phyloP scores from a whole-genome alignment of 1,139 yeast genomes.

The Blastobotrys aristatus region DNA sequence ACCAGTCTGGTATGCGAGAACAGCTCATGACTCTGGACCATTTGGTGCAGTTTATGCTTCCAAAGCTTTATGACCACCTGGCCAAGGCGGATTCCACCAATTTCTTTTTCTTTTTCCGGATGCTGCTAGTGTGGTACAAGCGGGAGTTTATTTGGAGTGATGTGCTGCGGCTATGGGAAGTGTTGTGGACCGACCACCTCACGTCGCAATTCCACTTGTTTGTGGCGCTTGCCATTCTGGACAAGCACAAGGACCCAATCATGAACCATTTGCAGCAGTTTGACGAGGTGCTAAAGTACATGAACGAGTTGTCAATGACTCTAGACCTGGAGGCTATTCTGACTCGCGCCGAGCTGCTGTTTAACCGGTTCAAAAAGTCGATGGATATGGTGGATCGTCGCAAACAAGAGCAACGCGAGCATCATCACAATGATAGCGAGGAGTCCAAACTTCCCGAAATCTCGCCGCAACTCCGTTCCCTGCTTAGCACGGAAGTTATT shows the following conservation, averaged over 20 bases:
- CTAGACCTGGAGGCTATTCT: constrained; percentile 69
- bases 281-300: constrained; percentile 87
- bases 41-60: constrained; percentile 81
- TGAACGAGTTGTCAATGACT: constrained; percentile 81
- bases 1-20: constrained; percentile 86
- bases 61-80: constrained; percentile 73
- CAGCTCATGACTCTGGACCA: constrained; percentile 83
- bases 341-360: constrained; percentile 75
- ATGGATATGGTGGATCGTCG: constrained; percentile 65
- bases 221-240: constrained; percentile 79
- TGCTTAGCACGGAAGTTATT: constrained; percentile 56
- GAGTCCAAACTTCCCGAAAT: constrained; percentile 30
- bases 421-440: constrained; percentile 10
- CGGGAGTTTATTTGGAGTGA: constrained; percentile 84
- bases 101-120: constrained; percentile 87
- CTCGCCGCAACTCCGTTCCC: constrained; percentile 51
- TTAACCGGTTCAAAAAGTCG: constrained; percentile 72
- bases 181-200: constrained; percentile 81
- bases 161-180: constrained; percentile 81
- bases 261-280: constrained; percentile 67
- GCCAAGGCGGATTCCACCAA: constrained; percentile 85
- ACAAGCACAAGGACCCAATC: constrained; percentile 77
- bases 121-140: constrained; percentile 93
- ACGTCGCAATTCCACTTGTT: constrained; percentile 84
- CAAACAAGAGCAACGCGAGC: constrained; percentile 14